Conservation (phyloP, 2,329 filamentous ascomycete genomes). For the Nemania diffusa region DNA sequence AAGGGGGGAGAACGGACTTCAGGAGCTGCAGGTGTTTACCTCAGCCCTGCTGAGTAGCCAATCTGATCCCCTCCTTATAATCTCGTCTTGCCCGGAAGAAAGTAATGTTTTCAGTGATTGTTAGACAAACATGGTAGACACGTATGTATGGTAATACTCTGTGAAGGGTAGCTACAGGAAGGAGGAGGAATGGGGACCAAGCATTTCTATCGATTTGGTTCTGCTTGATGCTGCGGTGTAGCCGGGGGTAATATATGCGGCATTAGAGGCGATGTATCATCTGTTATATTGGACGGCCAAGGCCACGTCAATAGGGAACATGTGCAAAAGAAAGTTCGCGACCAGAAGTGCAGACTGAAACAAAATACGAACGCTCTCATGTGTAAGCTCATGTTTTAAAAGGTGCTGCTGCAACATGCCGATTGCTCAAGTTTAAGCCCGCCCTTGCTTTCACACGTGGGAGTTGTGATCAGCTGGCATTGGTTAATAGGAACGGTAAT, state of each 20-base stretch:
- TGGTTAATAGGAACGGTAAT: no score
- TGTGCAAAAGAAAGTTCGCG: no score
- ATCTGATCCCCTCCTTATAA: not conserved
- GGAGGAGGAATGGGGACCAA: not conserved
- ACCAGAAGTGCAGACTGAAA: not conserved
- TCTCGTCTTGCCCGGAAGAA: not conserved
- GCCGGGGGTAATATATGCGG: not conserved
- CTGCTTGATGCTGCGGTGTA: not conserved
- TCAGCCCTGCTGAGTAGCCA: not conserved
- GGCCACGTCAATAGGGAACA: not conserved
- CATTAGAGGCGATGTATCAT: not conserved
- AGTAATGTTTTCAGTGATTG: no score
- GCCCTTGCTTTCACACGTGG: no score
- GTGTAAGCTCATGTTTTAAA: not conserved
- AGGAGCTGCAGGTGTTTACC: not conserved
- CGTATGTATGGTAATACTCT: not conserved
- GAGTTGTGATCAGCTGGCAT: no score
- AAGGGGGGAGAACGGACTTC: not conserved
- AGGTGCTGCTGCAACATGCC: not conserved
- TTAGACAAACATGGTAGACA: not conserved
- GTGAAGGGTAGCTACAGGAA: not conserved
- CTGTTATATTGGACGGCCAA: not conserved
- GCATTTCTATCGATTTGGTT: not conserved
- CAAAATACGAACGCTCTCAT: not conserved
- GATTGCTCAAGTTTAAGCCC: not conserved